These are phyloP conservation scores for Luvunga scandens DNA, from an alignment of 345 rosid genomes.

Conservation along the genomic window DNA sequence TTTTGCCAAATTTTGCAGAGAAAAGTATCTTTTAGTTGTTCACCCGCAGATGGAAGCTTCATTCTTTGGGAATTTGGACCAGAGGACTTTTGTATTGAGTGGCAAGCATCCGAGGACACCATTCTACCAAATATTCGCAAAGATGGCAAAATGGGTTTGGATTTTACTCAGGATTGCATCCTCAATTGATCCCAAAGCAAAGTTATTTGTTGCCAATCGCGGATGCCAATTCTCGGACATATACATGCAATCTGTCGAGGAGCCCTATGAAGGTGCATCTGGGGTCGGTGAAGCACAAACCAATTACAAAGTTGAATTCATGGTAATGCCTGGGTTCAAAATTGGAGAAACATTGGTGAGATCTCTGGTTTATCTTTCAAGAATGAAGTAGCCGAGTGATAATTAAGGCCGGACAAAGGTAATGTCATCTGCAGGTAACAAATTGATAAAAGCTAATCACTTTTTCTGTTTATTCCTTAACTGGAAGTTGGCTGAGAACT, in stretches of 20 bases:
- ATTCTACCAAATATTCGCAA: slow-evolving; percentile 53
- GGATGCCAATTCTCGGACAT: slow-evolving; percentile 47
- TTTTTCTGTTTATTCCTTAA: slow-evolving; percentile 9
- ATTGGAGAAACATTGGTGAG: slow-evolving; percentile 38
- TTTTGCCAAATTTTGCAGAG: slow-evolving; percentile 46
- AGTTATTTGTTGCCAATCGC: slow-evolving; percentile 41
- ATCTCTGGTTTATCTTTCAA: slow-evolving; percentile 51
- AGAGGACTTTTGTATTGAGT: slow-evolving; percentile 42
- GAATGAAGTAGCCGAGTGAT: not conserved
- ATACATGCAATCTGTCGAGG: slow-evolving; percentile 45
- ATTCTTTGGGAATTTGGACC: slow-evolving; percentile 63
- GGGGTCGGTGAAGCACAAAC: slow-evolving; percentile 13
- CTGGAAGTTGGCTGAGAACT: slow-evolving; percentile 4
- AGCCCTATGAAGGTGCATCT: not conserved
- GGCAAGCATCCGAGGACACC: slow-evolving; percentile 63
- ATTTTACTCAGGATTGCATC: slow-evolving; percentile 44
- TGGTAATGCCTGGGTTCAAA: slow-evolving; percentile 63
- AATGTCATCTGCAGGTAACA: not conserved
- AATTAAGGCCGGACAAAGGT: not conserved
- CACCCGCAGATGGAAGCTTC: slow-evolving; percentile 58
- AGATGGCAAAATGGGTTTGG: slow-evolving; percentile 68
- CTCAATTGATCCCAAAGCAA: slow-evolving; percentile 44
- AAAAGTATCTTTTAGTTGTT: slow-evolving; percentile 58
- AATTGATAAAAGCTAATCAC: not conserved
- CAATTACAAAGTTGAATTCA: slow-evolving; percentile 43